phyloP scores from a whole-genome alignment of 2,329 filamentous ascomycete genomes.

The Nemania serpens region DNA sequence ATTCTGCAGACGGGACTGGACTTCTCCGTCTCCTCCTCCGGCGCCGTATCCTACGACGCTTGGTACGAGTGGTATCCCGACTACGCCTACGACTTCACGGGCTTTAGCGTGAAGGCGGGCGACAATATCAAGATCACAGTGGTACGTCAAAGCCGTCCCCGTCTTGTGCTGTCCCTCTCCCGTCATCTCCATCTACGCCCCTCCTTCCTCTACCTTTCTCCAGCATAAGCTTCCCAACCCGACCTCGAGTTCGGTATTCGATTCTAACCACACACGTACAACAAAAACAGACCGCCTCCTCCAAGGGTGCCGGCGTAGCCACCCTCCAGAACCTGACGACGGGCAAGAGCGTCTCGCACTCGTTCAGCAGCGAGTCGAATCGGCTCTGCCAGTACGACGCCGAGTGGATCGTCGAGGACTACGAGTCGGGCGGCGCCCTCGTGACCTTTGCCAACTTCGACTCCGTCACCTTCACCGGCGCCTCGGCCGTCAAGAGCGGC shows the following conservation, averaged over 20 bases:
- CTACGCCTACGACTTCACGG: slow-evolving; percentile 57
- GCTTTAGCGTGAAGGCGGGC: slow-evolving; percentile 45
- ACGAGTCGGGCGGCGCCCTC: slow-evolving; percentile 45
- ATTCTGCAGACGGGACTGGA: slow-evolving; percentile 64
- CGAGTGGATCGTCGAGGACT: slow-evolving; percentile 68
- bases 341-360: slow-evolving; percentile 56
- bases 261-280: too few species aligned
- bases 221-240: background rate
- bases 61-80: slow-evolving; percentile 67
- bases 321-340: slow-evolving; percentile 53
- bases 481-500: slow-evolving; percentile 45
- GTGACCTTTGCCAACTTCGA: slow-evolving; percentile 54
- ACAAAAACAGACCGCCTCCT: slow-evolving; percentile 20
- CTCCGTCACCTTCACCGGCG: slow-evolving; percentile 49
- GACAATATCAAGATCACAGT: slow-evolving; percentile 39
- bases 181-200: too few species aligned
- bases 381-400: slow-evolving; percentile 60
- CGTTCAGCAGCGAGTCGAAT: slow-evolving; percentile 50
- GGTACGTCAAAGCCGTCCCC: slow-evolving; percentile 14
- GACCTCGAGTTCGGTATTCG: too few species aligned
- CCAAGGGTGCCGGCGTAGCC: slow-evolving; percentile 26
- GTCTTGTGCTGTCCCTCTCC: too few species aligned
- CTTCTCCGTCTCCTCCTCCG: slow-evolving; percentile 53
- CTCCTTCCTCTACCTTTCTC: too few species aligned
- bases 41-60: slow-evolving; percentile 52